Conservation (phyloP, 2,329 filamentous ascomycete species). For the Acrocalymma vagum region DNA sequence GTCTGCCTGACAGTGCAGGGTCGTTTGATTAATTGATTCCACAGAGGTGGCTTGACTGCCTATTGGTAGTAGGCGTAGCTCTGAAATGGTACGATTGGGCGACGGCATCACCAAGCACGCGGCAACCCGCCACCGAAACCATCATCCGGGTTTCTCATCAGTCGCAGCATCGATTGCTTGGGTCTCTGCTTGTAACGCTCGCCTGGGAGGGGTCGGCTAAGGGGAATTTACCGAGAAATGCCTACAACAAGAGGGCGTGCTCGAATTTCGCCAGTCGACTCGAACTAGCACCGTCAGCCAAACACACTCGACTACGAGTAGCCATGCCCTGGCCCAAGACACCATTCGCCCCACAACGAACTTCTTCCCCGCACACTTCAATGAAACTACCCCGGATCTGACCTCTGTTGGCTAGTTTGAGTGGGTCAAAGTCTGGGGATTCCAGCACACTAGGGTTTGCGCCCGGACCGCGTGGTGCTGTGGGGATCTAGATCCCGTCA, state of each 20-base stretch:
- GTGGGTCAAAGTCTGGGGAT: conserved; percentile 10
- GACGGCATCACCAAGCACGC: no score
- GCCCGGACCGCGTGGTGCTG: conserved; percentile 4
- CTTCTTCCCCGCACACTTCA: conserved; percentile 35
- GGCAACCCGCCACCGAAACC: no score
- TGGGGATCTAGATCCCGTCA: conserved; percentile 12
- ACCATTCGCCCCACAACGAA: conserved; percentile 7
- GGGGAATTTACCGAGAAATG: conserved; percentile 19
- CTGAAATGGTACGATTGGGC: no score
- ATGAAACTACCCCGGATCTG: conserved; percentile 28
- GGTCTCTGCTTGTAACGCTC: not conserved
- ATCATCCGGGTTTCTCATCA: no score
- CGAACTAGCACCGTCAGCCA: conserved; percentile 27
- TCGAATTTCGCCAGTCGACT: conserved; percentile 7
- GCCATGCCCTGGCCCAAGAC: conserved; percentile 14
- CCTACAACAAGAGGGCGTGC: conserved; percentile 7
- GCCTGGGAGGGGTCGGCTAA: conserved; percentile 19
- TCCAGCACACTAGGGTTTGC: conserved; percentile 3
- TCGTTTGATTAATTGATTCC: not conserved
- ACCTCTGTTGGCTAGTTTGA: conserved; percentile 14
- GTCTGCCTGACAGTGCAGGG: not conserved
- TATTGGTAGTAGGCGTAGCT: not conserved
- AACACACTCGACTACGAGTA: conserved; percentile 2
- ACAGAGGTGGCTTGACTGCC: not conserved
- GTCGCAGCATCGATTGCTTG: no score